A percentile compares a stretch with the other conserved stretches of the same genome.
Conservation (phyloP, 2,329 filamentous ascomycete species). For the Zalaria sp. region DNA sequence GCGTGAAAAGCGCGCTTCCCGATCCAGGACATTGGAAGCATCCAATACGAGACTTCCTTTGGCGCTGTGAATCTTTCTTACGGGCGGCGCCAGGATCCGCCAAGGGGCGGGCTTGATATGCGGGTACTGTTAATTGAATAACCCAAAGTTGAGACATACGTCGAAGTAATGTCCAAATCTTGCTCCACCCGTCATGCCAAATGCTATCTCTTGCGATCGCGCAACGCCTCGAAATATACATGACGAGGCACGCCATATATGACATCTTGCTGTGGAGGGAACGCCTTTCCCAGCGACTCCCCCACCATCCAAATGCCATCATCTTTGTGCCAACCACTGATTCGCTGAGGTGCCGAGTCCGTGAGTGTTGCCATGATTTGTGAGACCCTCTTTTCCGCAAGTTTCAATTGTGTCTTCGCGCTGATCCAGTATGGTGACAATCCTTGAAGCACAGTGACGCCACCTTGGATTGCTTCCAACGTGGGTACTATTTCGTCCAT, state of each 20-base stretch:
- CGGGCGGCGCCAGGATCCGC: too few relatives aligned
- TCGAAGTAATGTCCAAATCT: too few relatives aligned
- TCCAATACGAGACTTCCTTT: too few relatives aligned
- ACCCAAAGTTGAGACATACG: too few relatives aligned
- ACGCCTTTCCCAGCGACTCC: conserved; percentile 16
- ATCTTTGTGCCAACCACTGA: neutral
- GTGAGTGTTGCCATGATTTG: neutral
- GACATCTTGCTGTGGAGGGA: conserved; percentile 16
- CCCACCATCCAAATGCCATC: conserved; percentile 15
- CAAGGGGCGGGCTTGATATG: too few relatives aligned
- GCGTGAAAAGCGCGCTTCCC: too few relatives aligned
- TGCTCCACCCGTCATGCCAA: too few relatives aligned
- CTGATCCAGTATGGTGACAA: conserved; percentile 3
- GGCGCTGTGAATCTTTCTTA: too few relatives aligned
- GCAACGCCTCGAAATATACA: conserved; percentile 13
- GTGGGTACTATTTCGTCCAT: conserved; percentile 1
- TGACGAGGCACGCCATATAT: conserved; percentile 16
- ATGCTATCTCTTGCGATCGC: neutral
- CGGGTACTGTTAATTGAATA: too few relatives aligned
- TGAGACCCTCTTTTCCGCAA: conserved; percentile 3
- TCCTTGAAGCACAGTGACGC: neutral
- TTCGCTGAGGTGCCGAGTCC: neutral
- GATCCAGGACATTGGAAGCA: too few relatives aligned
- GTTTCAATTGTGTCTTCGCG: conserved; percentile 1
- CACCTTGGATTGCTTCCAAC: neutral